Evolutionary conservation across 352 stramenopile genomes (phyloP), one percentile per base, ranked within the genome.

Genomic region (Globisporangium acanthophoron): DNA sequence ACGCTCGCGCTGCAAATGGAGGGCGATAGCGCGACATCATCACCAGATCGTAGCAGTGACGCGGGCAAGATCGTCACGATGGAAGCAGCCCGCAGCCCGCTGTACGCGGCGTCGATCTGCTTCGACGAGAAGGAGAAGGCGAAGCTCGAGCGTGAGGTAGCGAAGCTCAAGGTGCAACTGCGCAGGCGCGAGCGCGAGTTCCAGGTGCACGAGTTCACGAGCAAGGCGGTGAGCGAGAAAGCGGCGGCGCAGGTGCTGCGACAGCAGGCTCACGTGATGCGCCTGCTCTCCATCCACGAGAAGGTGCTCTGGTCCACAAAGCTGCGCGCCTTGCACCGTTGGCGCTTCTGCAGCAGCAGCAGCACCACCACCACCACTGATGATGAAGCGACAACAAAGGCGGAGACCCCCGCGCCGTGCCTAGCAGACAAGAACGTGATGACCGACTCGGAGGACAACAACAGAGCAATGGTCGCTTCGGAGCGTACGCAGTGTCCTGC

Each of bases 131-230:
- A 66, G 24, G 73, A 80, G 24, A 80, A 80, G 40, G 43, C 65
- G 7, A 63, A 60, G 16, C 61, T 77, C 58, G 65, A 85, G 39
- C 66, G 61, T 29, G 56, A 81, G 27, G 64, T 79, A 27, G 64
- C 71, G 0, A 73, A 71, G 21, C 58, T 80, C 18, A 71, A 78
- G 49, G 24, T 66, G 29, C 45, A 61, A 15, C 29, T 81, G 31
- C 69, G 68, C 49, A 69, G 73, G 20, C 75, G 73, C 46, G 71
- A 79, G 16, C 61, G 52, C 47, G 62, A 74, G 31, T 61, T 75
- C 13, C 52, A 70, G 2, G 49, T 67, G 20, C 47, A 61, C 9
- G 57, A 73, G 52, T 20, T 16, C 44, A 33, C 61, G 2, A 55
- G 21, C 45, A 59, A 64, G 41, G 49, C 33, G 16, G 29, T 48